Base-by-base conservation (phyloP, 345 rosid species). In the Tarenaya hassleriana region DNA sequence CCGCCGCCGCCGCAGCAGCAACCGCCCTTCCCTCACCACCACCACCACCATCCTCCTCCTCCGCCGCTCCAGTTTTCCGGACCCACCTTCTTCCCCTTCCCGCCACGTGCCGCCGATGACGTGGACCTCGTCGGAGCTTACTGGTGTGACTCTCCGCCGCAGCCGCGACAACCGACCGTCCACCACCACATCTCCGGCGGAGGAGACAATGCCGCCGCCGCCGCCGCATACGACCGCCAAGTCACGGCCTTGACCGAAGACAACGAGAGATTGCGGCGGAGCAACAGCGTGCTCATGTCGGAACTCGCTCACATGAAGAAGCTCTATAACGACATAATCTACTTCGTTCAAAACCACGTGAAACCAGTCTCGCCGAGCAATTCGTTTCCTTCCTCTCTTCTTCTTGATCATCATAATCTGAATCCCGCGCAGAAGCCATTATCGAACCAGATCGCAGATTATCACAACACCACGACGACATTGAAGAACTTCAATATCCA, bases 251-350 rank as follows among this genome's bases (percentile, higher is more conserved):
- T 91, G 7, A 75, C 87, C 1, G 83, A 91, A 53, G 96, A 91
- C 32, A 91, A 91, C 58, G 87, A 91, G 50, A 77, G 96, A 59
- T 68, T 91, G 27, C 59, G 96, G 52, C 73, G 87, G 45, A 87
- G 68, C 76, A 91, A 91, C 64, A 80, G 68, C 20, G 70, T 84
- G 65, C 81, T 91, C 7, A 70, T 82, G 76, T 84, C 92, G 7
- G 98, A 87, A 59, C 83, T 91, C 6, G 77, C 86, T 32, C 92
- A 91, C 54, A 91, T 87, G 92, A 84, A 72, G 69, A 91, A 84
- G 72, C 96, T 87, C 16, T 87, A 87, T 75, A 80, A 80, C 56
- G 96, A 91, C 67, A 84, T 91, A 51, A 87, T 82, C 68, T 82
- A 80, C 63, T 91, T 91, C 48, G 95, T 91, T 42, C 94, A 90